phyloP scores from a whole-genome alignment of 352 stramenopile genomes.

The Lagenidium sp. region DNA sequence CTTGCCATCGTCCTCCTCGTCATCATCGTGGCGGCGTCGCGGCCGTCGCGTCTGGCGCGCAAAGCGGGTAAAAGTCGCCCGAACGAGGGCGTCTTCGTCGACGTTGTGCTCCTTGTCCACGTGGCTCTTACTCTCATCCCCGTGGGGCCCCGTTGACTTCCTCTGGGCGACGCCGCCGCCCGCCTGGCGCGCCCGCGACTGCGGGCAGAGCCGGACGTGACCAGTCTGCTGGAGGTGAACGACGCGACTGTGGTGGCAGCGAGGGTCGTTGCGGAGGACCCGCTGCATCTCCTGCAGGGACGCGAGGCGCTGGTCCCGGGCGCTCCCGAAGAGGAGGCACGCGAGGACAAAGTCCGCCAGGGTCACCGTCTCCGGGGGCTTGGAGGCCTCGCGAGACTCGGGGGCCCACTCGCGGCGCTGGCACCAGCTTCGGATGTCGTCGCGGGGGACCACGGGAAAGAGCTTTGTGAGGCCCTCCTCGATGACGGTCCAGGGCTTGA shows the following conservation, averaged over 20 bases:
- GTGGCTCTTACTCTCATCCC: slow-evolving; percentile 3
- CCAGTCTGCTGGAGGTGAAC: slow-evolving; percentile 64
- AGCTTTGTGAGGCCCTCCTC: slow-evolving; percentile 1
- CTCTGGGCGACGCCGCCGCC: background rate
- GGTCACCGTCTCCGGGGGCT: slow-evolving; percentile 12
- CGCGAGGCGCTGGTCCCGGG: slow-evolving; percentile 13
- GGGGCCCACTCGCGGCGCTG: slow-evolving; percentile 1
- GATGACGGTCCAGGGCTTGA: slow-evolving; percentile 4
- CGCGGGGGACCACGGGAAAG: slow-evolving; percentile 3
- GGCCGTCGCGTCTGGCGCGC: background rate
- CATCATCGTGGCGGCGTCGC: no score
- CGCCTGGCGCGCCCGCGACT: background rate
- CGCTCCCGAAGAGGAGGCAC: slow-evolving; percentile 38
- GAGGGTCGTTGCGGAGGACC: slow-evolving; percentile 20
- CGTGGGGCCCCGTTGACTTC: background rate
- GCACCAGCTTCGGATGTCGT: slow-evolving; percentile 11
- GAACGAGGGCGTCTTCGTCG: slow-evolving; percentile 5
- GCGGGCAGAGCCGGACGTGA: slow-evolving; percentile 53
- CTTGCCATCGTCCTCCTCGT: slow-evolving; percentile 20
- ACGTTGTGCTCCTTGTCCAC: slow-evolving; percentile 4
- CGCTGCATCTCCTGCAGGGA: slow-evolving; percentile 11
- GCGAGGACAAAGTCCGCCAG: slow-evolving; percentile 55
- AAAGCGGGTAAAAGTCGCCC: slow-evolving; percentile 14
- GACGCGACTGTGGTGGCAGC: slow-evolving; percentile 46
- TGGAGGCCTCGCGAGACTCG: background rate